These are phyloP conservation scores for Hericium coralloides DNA, from an alignment of 768 basidiomycete species.

Conservation along the genomic window DNA sequence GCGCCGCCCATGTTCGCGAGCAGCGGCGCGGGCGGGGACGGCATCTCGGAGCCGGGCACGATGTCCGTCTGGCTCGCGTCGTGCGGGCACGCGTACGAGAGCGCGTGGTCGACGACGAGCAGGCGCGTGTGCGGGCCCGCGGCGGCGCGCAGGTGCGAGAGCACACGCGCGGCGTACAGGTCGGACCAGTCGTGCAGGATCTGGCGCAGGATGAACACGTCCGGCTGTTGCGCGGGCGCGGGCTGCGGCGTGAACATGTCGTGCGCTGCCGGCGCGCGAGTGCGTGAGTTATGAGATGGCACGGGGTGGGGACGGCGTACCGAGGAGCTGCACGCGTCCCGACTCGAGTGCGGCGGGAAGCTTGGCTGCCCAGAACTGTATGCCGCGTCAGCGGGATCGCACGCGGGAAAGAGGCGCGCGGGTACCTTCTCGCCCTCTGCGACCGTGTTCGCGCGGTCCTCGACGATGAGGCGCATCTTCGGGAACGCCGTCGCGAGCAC, in stretches of 20 bases:
- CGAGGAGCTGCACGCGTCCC: background rate
- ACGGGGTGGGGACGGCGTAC: background rate
- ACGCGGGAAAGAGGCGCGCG: background rate
- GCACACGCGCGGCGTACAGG: conserved; percentile 12
- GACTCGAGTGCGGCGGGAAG: background rate
- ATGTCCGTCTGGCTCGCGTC: background rate
- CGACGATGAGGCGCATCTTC: background rate
- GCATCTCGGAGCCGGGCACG: background rate
- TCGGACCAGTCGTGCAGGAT: conserved; percentile 28
- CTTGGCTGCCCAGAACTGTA: background rate
- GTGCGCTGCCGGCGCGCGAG: background rate
- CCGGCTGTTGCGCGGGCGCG: background rate
- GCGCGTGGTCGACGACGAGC: conserved; percentile 29
- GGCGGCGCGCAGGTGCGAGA: conserved; percentile 19
- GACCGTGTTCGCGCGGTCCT: background rate
- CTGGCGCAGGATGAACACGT: conserved; percentile 22
- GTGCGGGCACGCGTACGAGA: background rate
- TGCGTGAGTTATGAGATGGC: background rate
- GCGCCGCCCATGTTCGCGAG: background rate
- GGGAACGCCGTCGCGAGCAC: background rate
- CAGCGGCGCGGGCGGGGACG: background rate
- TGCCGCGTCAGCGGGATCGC: background rate
- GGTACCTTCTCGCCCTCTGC: background rate
- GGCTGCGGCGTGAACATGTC: background rate
- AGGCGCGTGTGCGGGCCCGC: conserved; percentile 23